phyloP scores from a whole-genome alignment of 331 rosid species.

The Telfairia occidentalis region DNA sequence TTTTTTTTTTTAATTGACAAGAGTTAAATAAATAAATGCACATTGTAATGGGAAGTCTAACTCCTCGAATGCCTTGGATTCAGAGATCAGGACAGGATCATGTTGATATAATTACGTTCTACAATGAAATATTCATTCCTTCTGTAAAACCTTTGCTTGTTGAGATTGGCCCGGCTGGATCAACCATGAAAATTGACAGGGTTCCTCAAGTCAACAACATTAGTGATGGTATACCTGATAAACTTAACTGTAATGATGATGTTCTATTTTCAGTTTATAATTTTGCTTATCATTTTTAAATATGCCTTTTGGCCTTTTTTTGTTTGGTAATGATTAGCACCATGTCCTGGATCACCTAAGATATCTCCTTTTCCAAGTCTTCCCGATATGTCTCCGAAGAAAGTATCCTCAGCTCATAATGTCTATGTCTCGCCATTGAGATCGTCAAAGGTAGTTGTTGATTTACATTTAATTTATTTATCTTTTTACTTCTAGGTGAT shows the following conservation, averaged over 20 bases:
- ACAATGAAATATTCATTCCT: constrained; percentile 74
- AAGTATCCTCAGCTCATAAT: constrained; percentile 86
- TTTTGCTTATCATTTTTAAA: constrained; percentile 18
- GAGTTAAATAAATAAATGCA: background rate
- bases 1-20: constrained; percentile 3
- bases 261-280: constrained; percentile 7
- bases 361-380: constrained; percentile 78
- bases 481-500: background rate
- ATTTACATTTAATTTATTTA: constrained; percentile 4
- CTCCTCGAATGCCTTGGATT: constrained; percentile 21
- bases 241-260: background rate
- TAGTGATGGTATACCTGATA: constrained; percentile 42
- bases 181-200: constrained; percentile 33
- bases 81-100: constrained; percentile 80
- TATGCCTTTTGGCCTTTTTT: constrained; percentile 12
- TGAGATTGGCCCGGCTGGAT: constrained; percentile 67
- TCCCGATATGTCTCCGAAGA: constrained; percentile 96
- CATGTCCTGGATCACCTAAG: constrained; percentile 84
- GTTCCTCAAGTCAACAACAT: constrained; percentile 51
- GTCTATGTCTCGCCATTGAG: constrained; percentile 89
- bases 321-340: constrained; percentile 38
- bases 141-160: constrained; percentile 69
- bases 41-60: constrained; percentile 13
- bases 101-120: constrained; percentile 70
- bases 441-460: constrained; percentile 63